These are phyloP conservation scores for Cyclocybe cylindracea DNA, from an alignment of 768 basidiomycete species.

Conservation along the genomic window DNA sequence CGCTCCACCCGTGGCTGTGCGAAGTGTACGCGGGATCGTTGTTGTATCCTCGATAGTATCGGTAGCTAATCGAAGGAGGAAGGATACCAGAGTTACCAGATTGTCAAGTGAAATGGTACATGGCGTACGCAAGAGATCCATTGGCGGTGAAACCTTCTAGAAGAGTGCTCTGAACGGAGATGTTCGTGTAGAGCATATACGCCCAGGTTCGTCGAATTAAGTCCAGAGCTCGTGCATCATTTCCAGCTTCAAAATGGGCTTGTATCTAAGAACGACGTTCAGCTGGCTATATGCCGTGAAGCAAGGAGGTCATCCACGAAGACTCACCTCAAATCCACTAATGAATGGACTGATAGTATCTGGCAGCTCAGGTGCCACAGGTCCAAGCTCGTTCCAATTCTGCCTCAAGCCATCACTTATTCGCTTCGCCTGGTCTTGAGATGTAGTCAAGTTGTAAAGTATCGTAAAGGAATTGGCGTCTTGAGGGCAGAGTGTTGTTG, in stretches of 20 bases:
- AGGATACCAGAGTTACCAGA: neutral
- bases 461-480: constrained; percentile 61
- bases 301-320: neutral
- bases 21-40: constrained; percentile 59
- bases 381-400: constrained; percentile 56
- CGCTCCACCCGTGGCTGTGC: constrained; percentile 62
- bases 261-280: constrained; percentile 39
- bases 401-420: constrained; percentile 48
- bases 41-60: constrained; percentile 54
- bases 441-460: constrained; percentile 50
- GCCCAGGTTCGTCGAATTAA: constrained; percentile 58
- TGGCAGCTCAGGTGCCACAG: constrained; percentile 56
- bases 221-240: constrained; percentile 53
- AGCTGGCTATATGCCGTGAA: neutral
- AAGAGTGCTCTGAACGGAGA: constrained; percentile 57
- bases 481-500: constrained; percentile 53
- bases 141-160: constrained; percentile 61
- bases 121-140: constrained; percentile 49
- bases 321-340: constrained; percentile 53
- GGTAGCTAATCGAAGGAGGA: constrained; percentile 36
- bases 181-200: constrained; percentile 56
- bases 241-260: constrained; percentile 57
- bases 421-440: constrained; percentile 33
- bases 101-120: neutral
- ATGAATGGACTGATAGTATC: constrained; percentile 65